Conservation (phyloP, 139 green algal species). For the Picochlorum sp. region DNA sequence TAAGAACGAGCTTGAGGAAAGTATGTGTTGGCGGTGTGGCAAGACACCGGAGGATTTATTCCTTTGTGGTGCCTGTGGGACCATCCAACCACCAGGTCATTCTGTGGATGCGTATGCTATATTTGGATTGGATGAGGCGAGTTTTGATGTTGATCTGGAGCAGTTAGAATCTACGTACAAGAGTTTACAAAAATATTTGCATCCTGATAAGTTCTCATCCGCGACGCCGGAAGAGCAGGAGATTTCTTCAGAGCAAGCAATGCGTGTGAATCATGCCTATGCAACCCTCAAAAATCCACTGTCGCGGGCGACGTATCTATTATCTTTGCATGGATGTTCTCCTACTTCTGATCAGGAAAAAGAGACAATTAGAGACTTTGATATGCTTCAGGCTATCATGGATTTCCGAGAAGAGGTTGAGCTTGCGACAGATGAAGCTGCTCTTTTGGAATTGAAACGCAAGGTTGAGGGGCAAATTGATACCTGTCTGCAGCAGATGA, state of each 20-base stretch:
- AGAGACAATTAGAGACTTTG: not conserved
- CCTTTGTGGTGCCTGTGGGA: constrained; percentile 1
- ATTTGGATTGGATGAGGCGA: constrained; percentile 3
- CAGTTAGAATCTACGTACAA: constrained; percentile 3
- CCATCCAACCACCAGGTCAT: not conserved
- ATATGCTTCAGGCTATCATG: not conserved
- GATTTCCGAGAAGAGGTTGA: constrained; percentile 4
- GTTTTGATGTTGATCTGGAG: not conserved
- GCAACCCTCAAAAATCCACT: not conserved
- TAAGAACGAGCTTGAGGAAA: not conserved
- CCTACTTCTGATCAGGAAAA: not conserved
- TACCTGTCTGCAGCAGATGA: not conserved
- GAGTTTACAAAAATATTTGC: not conserved
- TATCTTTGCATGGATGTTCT: not conserved
- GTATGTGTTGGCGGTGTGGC: not conserved
- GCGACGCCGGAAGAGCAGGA: not conserved
- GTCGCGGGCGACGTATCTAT: not conserved
- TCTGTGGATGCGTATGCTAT: not conserved
- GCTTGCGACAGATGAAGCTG: not conserved
- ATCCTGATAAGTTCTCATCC: constrained; percentile 5
- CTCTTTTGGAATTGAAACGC: constrained; percentile 1
- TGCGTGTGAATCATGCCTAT: not conserved
- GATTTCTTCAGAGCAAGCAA: not conserved
- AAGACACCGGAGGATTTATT: not conserved
- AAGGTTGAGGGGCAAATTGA: not conserved